Evolutionary conservation across 495 filamentous ascomycete genomes (phyloP).

Genomic region (Neurospora cerealis): DNA sequence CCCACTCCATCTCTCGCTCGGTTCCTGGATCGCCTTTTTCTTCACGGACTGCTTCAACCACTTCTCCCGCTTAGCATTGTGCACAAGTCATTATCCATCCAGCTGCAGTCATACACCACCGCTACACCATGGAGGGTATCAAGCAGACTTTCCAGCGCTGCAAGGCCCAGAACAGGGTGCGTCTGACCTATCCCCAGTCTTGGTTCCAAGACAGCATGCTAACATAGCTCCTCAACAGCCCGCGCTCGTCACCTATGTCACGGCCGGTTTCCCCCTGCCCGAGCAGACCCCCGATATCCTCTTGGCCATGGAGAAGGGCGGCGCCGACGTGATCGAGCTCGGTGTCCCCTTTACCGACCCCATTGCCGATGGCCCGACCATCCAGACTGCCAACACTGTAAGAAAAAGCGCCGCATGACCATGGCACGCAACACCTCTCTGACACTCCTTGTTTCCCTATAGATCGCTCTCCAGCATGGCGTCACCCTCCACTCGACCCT

Average conservation of each 20-base stretch:
- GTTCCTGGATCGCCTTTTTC: not conserved
- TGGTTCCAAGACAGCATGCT: not conserved
- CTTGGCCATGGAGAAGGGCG: constrained; percentile 83
- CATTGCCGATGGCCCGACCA: constrained; percentile 90
- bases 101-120: not conserved
- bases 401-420: constrained; percentile 1
- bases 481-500: constrained; percentile 70
- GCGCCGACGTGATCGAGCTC: constrained; percentile 77
- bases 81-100: not conserved
- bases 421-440: not conserved
- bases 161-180: constrained; percentile 61
- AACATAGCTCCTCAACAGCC: constrained; percentile 26
- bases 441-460: not conserved
- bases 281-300: constrained; percentile 75
- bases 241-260: constrained; percentile 92
- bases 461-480: constrained; percentile 70
- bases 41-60: not conserved
- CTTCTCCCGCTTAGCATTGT: not conserved
- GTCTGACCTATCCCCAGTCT: constrained; percentile 10
- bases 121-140: constrained; percentile 55
- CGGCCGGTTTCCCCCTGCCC: constrained; percentile 82
- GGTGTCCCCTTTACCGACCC: constrained; percentile 96
- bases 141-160: constrained; percentile 82
- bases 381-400: constrained; percentile 82
- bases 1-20: not conserved